Percentiles rank a stretch among this genome's conserved stretches.
Conservation (phyloP, 148 eudicot species). For the Gaultheria prostrata region DNA sequence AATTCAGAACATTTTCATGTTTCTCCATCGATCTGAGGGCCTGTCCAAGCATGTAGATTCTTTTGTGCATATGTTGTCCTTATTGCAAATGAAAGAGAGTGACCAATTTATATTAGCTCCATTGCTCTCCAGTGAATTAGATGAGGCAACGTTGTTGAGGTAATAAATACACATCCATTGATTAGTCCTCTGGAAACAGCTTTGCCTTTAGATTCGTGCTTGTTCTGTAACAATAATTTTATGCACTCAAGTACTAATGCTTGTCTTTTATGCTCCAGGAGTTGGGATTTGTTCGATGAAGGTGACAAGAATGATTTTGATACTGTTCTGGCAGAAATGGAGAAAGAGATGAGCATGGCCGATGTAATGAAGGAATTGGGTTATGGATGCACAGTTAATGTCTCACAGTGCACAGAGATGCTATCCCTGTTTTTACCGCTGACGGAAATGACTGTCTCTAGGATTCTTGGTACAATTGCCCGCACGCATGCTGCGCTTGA, state of each 20-base stretch:
- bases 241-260: background rate
- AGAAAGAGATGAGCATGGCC: constrained; percentile 78
- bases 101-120: constrained; percentile 62
- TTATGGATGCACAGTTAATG: constrained; percentile 74
- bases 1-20: constrained; percentile 70
- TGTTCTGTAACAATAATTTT: background rate
- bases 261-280: constrained; percentile 39
- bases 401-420: constrained; percentile 77
- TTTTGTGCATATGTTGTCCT: constrained; percentile 67
- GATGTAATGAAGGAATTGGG: constrained; percentile 89
- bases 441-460: constrained; percentile 66
- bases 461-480: constrained; percentile 68
- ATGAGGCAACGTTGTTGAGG: constrained; percentile 57
- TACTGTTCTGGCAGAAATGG: constrained; percentile 82
- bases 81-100: constrained; percentile 50
- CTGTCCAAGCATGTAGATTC: constrained; percentile 78
- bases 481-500: constrained; percentile 63
- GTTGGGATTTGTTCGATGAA: constrained; percentile 53
- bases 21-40: constrained; percentile 76
- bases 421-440: constrained; percentile 71
- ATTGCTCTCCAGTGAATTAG: constrained; percentile 50
- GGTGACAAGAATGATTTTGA: constrained; percentile 65
- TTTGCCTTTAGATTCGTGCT: background rate
- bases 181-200: background rate
- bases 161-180: constrained; percentile 18